Evolutionary conservation across 441 rosid species (phyloP).

Genomic region (Croton setiger): DNA sequence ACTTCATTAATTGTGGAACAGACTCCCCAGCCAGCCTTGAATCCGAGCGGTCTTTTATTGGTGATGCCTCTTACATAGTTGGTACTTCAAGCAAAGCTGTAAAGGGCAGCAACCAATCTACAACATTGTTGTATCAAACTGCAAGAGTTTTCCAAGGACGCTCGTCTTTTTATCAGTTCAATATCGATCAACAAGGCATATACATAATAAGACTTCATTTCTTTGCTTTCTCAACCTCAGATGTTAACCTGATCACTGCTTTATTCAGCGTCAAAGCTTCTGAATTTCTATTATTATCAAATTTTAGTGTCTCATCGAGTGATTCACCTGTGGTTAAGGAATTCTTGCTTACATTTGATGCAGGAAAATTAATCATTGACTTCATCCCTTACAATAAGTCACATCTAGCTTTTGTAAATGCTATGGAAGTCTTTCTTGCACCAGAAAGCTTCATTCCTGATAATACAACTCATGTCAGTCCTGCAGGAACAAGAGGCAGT

Average conservation of each 20-base stretch:
- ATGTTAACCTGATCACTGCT: slow-evolving; percentile 5
- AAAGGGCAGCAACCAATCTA: not conserved
- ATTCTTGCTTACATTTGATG: slow-evolving; percentile 3
- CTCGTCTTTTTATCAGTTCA: slow-evolving; percentile 5
- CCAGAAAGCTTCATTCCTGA: slow-evolving; percentile 17
- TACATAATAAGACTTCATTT: slow-evolving; percentile 14
- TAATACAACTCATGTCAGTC: not conserved
- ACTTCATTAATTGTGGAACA: slow-evolving; percentile 24
- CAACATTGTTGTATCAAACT: slow-evolving; percentile 8
- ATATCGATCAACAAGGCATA: slow-evolving; percentile 4
- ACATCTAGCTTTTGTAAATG: slow-evolving; percentile 15
- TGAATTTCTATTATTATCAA: slow-evolving; percentile 5
- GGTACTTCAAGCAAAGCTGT: slow-evolving; percentile 2
- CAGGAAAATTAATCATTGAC: not conserved
- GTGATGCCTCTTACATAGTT: not conserved
- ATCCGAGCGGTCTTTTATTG: not conserved
- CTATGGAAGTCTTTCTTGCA: slow-evolving; percentile 20
- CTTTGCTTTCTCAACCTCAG: slow-evolving; percentile 11
- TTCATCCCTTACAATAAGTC: slow-evolving; percentile 5
- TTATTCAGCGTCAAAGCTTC: slow-evolving; percentile 9
- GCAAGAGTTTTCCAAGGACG: slow-evolving; percentile 4
- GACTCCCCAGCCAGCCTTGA: not conserved
- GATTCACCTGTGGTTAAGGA: slow-evolving; percentile 6
- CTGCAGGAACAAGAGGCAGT: not conserved
- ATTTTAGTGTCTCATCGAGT: not conserved